Conservation (phyloP, 768 basidiomycete species). For the Suillus tomentosus region DNA sequence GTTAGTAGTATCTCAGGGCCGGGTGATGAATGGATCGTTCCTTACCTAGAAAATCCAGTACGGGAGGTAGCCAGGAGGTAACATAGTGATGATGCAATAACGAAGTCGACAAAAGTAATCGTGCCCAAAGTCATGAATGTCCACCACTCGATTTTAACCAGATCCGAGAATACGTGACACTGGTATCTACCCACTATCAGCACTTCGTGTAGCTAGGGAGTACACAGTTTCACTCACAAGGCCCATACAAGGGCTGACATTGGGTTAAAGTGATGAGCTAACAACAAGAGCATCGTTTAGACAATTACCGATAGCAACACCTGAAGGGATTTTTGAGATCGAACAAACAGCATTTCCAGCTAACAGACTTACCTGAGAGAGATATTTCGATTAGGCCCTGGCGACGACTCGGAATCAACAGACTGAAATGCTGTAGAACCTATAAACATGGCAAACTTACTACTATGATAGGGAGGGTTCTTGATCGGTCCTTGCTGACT, state of each 20-base stretch:
- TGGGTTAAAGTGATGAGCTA: background rate
- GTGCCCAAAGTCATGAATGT: constrained; percentile 4
- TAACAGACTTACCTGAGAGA: constrained; percentile 5
- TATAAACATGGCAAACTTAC: background rate
- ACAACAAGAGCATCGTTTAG: background rate
- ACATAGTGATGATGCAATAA: constrained; percentile 9
- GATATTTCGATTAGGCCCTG: background rate
- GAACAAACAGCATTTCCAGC: no score
- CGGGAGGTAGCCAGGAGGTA: constrained; percentile 7
- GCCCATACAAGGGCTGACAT: background rate
- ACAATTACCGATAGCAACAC: constrained; percentile 5
- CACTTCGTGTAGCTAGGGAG: background rate
- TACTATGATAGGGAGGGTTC: background rate
- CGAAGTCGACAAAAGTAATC: background rate
- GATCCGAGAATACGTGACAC: constrained; percentile 1
- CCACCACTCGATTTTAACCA: background rate
- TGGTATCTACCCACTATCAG: constrained; percentile 8
- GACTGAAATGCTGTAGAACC: background rate
- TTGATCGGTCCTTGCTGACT: constrained; percentile 7
- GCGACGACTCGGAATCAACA: background rate
- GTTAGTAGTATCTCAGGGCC: background rate
- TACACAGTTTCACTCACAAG: constrained; percentile 2
- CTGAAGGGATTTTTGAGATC: background rate
- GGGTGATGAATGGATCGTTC: background rate
- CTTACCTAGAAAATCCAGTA: constrained; percentile 6